Percentiles rank a stretch among this genome's conserved stretches.
Evolutionary conservation across 2,329 filamentous ascomycete genomes (phyloP).

Genomic region (Pestalotiopsis sp.): DNA sequence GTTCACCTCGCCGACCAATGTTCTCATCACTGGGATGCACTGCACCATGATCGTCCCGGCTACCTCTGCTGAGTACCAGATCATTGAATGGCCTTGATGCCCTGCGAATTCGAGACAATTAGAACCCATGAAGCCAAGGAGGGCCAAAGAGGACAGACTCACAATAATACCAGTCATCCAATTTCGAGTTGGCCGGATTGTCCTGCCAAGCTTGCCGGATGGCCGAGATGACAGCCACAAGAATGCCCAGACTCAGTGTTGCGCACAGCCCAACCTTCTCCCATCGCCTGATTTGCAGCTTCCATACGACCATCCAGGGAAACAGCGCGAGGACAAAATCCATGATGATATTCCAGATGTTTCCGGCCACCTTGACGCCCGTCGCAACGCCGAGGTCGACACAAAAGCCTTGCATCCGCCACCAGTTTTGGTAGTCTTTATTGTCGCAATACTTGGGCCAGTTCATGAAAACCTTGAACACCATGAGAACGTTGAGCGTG

Average conservation of each 20-base stretch:
- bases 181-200: slow-evolving; percentile 38
- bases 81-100: slow-evolving; percentile 12
- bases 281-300: slow-evolving; percentile 45
- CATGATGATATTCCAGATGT: slow-evolving; percentile 57
- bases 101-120: background rate
- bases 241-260: slow-evolving; percentile 53
- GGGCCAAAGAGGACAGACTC: slow-evolving; percentile 12
- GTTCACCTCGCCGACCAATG: background rate
- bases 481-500: slow-evolving; percentile 50
- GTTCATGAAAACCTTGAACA: slow-evolving; percentile 49
- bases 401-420: slow-evolving; percentile 46
- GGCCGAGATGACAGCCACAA: slow-evolving; percentile 46
- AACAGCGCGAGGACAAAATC: slow-evolving; percentile 53
- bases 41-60: slow-evolving; percentile 13
- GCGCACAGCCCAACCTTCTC: slow-evolving; percentile 53
- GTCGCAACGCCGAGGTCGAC: slow-evolving; percentile 39
- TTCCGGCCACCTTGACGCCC: slow-evolving; percentile 52
- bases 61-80: slow-evolving; percentile 13
- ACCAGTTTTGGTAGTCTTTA: slow-evolving; percentile 46
- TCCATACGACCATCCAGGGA: slow-evolving; percentile 52
- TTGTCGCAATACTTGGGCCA: slow-evolving; percentile 50
- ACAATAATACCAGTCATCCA: slow-evolving; percentile 51
- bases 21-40: slow-evolving; percentile 11
- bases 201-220: slow-evolving; percentile 53
- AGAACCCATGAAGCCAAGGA: no score